A percentile compares a stretch with the other conserved stretches of the same genome.
Evolutionary conservation across 176 grass and related monocot genomes (phyloP).

Genomic region (Chrysopogon serrulatus): DNA sequence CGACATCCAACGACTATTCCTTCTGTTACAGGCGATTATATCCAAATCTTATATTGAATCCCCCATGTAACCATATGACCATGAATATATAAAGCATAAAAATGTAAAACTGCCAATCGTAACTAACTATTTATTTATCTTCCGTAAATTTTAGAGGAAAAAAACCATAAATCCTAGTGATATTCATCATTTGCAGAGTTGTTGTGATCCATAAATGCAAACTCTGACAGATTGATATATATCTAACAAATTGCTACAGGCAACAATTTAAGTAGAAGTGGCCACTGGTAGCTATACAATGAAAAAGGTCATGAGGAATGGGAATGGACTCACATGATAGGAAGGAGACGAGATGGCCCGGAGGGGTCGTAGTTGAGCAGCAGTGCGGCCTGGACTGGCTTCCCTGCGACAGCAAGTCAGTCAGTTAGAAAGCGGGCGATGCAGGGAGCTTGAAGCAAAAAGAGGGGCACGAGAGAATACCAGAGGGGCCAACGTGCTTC

Average conservation of each 20-base stretch:
- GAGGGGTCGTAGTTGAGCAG: constrained; percentile 75
- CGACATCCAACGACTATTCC: neutral
- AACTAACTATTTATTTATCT: neutral
- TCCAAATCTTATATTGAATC: neutral
- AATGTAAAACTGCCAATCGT: neutral
- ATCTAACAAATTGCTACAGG: neutral
- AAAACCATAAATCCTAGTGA: neutral
- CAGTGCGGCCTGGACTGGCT: constrained; percentile 56
- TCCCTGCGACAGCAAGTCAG: constrained; percentile 37
- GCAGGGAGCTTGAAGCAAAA: neutral
- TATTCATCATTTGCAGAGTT: neutral
- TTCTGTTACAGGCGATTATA: neutral
- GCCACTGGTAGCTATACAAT: neutral
- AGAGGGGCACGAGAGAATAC: neutral
- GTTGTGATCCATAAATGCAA: neutral
- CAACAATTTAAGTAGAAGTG: neutral
- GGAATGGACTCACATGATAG: constrained; percentile 48
- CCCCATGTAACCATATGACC: neutral
- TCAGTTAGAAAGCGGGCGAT: neutral
- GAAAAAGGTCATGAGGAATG: neutral
- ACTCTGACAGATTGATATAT: neutral
- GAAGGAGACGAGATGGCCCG: constrained; percentile 66
- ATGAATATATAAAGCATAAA: neutral
- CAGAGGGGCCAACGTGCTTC: constrained; percentile 57
- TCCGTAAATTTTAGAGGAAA: neutral